Conservation (phyloP, 768 basidiomycete genomes). For the Lyophyllum shimeji region DNA sequence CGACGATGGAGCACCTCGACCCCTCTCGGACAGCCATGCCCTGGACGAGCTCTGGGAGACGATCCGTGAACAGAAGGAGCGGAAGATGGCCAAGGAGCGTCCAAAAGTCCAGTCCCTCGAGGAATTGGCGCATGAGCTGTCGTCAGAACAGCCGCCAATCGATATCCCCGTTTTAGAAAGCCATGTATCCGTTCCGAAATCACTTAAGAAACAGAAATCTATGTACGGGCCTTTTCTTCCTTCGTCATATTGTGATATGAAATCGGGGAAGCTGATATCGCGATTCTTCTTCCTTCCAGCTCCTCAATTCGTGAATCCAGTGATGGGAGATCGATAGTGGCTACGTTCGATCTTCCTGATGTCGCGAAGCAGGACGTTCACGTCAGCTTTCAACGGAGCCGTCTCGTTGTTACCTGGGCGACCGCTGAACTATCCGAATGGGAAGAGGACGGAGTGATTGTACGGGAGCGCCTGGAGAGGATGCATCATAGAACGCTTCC, state of each 20-base stretch:
- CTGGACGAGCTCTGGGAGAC: conserved; percentile 67
- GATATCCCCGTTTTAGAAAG: conserved; percentile 39
- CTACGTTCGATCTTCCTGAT: conserved; percentile 69
- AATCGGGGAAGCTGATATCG: conserved; percentile 8
- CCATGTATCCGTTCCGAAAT: conserved; percentile 36
- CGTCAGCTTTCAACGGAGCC: conserved; percentile 65
- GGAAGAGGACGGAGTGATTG: conserved; percentile 58
- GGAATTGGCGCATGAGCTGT: conserved; percentile 36
- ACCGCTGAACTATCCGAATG: conserved; percentile 58
- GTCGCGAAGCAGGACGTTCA: conserved; percentile 75
- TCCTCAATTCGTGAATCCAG: conserved; percentile 70
- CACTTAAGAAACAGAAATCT: conserved; percentile 59
- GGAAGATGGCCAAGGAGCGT: conserved; percentile 64
- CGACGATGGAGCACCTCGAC: conserved; percentile 37
- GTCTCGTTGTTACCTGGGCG: conserved; percentile 68
- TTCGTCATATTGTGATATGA: conserved; percentile 12
- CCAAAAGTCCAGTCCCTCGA: conserved; percentile 73
- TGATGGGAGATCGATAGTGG: conserved; percentile 68
- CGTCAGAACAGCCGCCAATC: conserved; percentile 33
- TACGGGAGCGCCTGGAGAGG: conserved; percentile 63
- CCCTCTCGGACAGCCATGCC: conserved; percentile 37
- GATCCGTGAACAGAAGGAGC: conserved; percentile 64
- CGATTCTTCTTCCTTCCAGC: conserved; percentile 33
- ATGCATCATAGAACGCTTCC: conserved; percentile 68
- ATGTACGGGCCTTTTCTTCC: conserved; percentile 43